Conservation (phyloP, 306 rosid genomes). For the Castanopsis chinensis region DNA sequence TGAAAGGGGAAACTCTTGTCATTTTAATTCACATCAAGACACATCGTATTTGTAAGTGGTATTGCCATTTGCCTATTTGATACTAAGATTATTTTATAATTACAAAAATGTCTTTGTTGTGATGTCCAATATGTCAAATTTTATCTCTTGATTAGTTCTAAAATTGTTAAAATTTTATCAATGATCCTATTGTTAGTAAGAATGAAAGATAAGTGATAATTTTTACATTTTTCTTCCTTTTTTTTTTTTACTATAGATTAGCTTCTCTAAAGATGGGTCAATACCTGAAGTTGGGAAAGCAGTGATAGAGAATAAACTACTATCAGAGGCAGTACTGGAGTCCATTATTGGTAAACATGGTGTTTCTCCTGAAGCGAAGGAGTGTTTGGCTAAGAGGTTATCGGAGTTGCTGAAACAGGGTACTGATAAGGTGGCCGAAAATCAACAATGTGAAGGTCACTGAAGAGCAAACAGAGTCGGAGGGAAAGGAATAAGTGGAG, state of each 20-base stretch:
- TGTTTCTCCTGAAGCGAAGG: slow-evolving; percentile 70
- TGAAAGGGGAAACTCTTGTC: too few species aligned
- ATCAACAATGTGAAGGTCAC: background rate
- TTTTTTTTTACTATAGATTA: slow-evolving; percentile 35
- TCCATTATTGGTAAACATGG: slow-evolving; percentile 70
- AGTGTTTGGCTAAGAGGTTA: slow-evolving; percentile 53
- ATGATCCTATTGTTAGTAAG: too few species aligned
- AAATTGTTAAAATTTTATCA: background rate
- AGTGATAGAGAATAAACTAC: slow-evolving; percentile 51
- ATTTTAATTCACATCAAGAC: too few species aligned
- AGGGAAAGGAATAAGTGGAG: background rate
- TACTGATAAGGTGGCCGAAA: background rate
- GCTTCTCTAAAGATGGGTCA: slow-evolving; percentile 62
- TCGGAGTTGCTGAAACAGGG: slow-evolving; percentile 25
- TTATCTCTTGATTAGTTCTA: background rate
- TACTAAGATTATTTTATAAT: too few species aligned
- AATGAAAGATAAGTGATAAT: background rate
- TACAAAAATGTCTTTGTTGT: too few species aligned
- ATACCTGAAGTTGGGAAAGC: slow-evolving; percentile 36
- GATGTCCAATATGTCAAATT: background rate
- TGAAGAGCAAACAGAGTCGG: background rate
- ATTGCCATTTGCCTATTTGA: too few species aligned
- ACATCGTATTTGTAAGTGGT: too few species aligned
- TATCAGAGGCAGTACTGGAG: slow-evolving; percentile 63
- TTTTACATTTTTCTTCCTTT: background rate